Conservation (phyloP, 371 early-diverging fungal species). For the Mucor indicus region DNA sequence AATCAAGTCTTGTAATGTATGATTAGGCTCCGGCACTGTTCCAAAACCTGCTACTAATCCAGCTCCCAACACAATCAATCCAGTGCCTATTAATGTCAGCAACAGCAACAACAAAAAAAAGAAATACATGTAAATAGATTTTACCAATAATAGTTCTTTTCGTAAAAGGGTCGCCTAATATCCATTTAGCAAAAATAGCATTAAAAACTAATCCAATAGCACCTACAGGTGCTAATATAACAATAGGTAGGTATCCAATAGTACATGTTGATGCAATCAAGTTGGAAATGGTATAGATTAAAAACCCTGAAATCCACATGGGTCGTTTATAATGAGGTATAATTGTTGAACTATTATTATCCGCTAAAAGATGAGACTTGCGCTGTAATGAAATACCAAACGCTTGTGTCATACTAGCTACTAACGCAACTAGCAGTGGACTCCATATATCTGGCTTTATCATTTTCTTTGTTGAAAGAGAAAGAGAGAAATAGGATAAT, state of each 20-base stretch:
- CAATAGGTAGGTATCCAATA: conserved; percentile 77
- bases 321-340: conserved; percentile 46
- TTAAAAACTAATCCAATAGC: conserved; percentile 80
- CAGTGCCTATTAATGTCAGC: conserved; percentile 61
- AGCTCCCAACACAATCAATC: conserved; percentile 70
- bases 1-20: conserved; percentile 69
- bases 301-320: conserved; percentile 54
- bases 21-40: conserved; percentile 73
- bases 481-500: conserved; percentile 1
- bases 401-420: conserved; percentile 61
- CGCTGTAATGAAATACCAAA: conserved; percentile 73
- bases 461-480: neutral
- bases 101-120: no score
- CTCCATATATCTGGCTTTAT: conserved; percentile 29
- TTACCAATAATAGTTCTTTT: conserved; percentile 55
- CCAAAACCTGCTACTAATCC: conserved; percentile 75
- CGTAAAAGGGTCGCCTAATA: conserved; percentile 68
- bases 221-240: conserved; percentile 78
- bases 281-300: conserved; percentile 69
- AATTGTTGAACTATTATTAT: conserved; percentile 4
- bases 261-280: conserved; percentile 71
- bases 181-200: conserved; percentile 70
- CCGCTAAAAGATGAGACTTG: conserved; percentile 54
- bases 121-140: neutral
- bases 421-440: conserved; percentile 33